These are phyloP conservation scores for Escallonia herrerae DNA, from an alignment of 129 eudicot genomes.

Conservation along the genomic window DNA sequence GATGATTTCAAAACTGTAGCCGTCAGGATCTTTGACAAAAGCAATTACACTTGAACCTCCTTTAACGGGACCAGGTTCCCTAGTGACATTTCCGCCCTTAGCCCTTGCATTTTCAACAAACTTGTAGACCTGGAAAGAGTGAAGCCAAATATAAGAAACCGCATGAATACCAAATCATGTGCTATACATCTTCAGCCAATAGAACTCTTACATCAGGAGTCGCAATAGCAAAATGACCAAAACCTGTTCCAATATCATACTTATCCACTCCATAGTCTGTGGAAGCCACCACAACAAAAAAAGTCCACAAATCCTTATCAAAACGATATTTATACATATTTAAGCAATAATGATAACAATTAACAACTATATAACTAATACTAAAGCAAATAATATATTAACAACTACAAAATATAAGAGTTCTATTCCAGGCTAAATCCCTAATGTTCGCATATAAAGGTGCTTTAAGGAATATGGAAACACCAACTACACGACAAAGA, in stretches of 20 bases:
- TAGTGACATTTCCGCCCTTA: slow-evolving; percentile 70
- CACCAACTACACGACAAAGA: too few relatives aligned
- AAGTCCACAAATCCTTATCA: too few relatives aligned
- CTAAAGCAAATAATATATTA: too few relatives aligned
- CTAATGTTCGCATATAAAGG: too few relatives aligned
- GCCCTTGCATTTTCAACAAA: slow-evolving; percentile 60
- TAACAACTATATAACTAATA: too few relatives aligned
- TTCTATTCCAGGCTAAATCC: too few relatives aligned
- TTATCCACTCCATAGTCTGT: slow-evolving; percentile 93
- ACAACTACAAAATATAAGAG: too few relatives aligned
- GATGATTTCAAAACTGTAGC: slow-evolving; percentile 83
- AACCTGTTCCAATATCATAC: slow-evolving; percentile 93
- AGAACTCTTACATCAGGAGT: slow-evolving; percentile 66
- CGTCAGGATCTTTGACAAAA: slow-evolving; percentile 95
- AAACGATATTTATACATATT: too few relatives aligned
- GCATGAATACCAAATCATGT: neutral
- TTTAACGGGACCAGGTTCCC: slow-evolving; percentile 89
- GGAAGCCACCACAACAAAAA: neutral
- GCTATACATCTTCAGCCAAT: neutral
- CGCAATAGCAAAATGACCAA: slow-evolving; percentile 96
- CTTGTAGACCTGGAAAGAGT: slow-evolving; percentile 50
- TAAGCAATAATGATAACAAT: too few relatives aligned
- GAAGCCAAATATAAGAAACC: neutral
- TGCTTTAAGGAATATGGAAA: too few relatives aligned
- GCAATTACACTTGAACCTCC: slow-evolving; percentile 82